Conservation (phyloP, 352 stramenopile genomes). For the Globisporangium nagaii region DNA sequence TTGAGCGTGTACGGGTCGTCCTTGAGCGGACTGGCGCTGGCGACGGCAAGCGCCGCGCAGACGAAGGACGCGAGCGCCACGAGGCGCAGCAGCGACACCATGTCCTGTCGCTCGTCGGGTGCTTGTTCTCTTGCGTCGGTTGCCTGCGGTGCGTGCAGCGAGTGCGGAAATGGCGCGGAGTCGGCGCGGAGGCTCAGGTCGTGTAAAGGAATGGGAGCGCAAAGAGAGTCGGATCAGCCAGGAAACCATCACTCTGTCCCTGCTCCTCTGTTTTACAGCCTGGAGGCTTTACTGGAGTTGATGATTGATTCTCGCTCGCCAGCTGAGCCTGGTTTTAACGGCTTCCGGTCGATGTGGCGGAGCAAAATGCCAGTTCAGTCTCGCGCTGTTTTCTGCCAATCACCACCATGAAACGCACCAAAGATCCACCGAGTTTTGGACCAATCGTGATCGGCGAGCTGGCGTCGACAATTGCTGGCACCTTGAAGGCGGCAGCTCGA, state of each 20-base stretch:
- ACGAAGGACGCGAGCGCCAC: neutral
- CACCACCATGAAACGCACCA: too few relatives aligned
- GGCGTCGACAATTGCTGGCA: too few relatives aligned
- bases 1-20: constrained; percentile 6
- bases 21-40: neutral
- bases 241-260: neutral
- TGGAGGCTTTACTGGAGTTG: neutral
- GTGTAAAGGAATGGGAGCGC: neutral
- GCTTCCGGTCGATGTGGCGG: too few relatives aligned
- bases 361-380: too few relatives aligned
- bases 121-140: neutral
- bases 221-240: neutral
- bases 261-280: too few relatives aligned
- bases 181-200: too few relatives aligned
- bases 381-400: too few relatives aligned
- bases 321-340: too few relatives aligned
- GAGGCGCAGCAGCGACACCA: constrained; percentile 2
- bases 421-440: too few relatives aligned
- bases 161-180: neutral
- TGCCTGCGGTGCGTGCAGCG: neutral
- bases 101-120: neutral
- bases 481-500: too few relatives aligned
- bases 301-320: too few relatives aligned
- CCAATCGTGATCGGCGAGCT: too few relatives aligned
- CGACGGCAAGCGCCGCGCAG: neutral